Base-by-base conservation (phyloP, 2,329 filamentous ascomycete genomes). In the Beauveria scarabaeidicola region DNA sequence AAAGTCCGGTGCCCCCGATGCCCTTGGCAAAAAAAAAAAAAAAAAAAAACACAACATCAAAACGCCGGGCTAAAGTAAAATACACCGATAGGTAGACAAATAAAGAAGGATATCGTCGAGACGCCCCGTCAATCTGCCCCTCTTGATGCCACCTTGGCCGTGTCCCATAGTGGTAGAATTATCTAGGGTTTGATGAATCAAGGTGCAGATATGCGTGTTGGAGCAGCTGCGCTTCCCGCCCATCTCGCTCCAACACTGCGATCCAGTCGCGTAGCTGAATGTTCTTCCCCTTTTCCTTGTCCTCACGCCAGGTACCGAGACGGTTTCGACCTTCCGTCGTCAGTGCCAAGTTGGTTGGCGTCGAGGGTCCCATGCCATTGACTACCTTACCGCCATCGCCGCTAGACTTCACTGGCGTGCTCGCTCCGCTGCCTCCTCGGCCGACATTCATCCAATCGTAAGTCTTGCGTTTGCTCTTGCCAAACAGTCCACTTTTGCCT, bases 211-310 rank as follows among this genome's bases (percentile, higher is more conserved):
- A 85, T 1, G 83, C 82, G 52, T 75, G 72, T 68, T 88, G 84
- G 52, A 90, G 70, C 25, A 85, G 81, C 68, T 77, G 82, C 64
- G 75, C 76, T 70, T 91, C 87, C 64, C 79, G 81, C 1, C 89
- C 88, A 69, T 96, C 90, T 54, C 85, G 79, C 71, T 96, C 92
- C 51, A 97, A 78, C 61, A 89, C 89, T 21, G 84, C 79, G 17
- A 96, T 78, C 77, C 91, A 86, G 72, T 97, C 93, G 58, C 93
- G 82, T 56, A 96, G 77, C 74, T 97, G 91, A 52, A 97, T 90
- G 27, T 87, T 86, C 65, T 81, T 82, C 36, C 90, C 91, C 69
- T 87, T 88, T 23, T 87, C 84, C 57, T 84, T 85, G 66, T 91
- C 87, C 72, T 97, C 91, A 61, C 90, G 82, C 81, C 87, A 90